Base-by-base conservation (phyloP, 192 early-diverging fungal genomes). In the Coemansia nantahalensis region DNA sequence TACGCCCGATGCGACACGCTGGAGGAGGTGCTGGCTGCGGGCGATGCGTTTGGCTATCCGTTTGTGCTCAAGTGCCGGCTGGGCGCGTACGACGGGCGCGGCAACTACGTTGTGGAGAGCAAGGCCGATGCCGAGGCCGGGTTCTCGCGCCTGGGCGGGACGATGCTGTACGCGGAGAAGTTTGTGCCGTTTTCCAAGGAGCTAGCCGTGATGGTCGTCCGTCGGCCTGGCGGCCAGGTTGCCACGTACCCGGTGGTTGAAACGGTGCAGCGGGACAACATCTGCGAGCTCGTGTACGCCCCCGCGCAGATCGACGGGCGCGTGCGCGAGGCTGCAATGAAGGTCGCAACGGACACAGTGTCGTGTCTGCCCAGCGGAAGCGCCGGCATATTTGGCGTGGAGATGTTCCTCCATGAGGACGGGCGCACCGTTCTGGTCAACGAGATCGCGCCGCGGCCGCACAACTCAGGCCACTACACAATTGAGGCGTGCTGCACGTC, bases 401-500 rank as follows among this genome's bases (percentile, higher is more conserved):
- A 99, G 69, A 90, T 98, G 91, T 99, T 99, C 62, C 76, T 93
- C 48, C 80, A 97, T 66, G 55, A 79, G n/a, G 83, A 93, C 61
- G 94, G 90, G 61, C 72, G 37, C 34, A 72, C 82, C 6, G 85
- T 99, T 44, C 65, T 92, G 17, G 74, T 99, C 58, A 99, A 99
- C 68, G 97, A 99, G 75, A 95, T 99, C 57, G 97, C 97, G 13
- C 97, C 97, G 32, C 87, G 97, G 8, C 95, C 97, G 19, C 97
- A 99, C 78, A 99, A 99, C 77, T 96, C 94, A 46, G 97, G 97
- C 61, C 97, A 99, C 65, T 97, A 97, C 65, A 97, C 97, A 9
- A 95, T 91, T 56, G 97, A 99, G 58, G 94, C 95, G 1, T 97
- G 93, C 65, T 76, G 90, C 59, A 99, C 97, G 11, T 96, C 93